Conservation (phyloP, 495 filamentous ascomycete species). For the Aspergillus cavernicola region DNA sequence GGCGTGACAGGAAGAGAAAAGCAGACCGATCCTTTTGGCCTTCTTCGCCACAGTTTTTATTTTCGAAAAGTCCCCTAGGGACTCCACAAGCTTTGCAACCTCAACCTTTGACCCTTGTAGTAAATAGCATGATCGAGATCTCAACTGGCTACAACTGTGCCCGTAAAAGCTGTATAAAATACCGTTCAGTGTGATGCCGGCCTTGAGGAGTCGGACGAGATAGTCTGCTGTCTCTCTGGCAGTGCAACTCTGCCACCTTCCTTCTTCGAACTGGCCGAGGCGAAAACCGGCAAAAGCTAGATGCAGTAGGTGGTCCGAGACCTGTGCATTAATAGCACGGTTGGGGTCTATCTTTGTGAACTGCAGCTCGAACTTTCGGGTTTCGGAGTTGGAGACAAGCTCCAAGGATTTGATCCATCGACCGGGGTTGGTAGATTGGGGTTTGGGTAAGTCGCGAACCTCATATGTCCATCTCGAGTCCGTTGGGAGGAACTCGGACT, state of each 20-base stretch:
- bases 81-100: not conserved
- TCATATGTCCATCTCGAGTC: not conserved
- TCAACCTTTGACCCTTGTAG: not conserved
- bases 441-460: not conserved
- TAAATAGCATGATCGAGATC: not conserved
- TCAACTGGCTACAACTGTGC: conserved; percentile 1
- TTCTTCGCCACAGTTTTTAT: conserved; percentile 1
- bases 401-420: not conserved
- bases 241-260: not conserved
- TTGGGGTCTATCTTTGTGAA: not conserved
- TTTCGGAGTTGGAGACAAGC: not conserved
- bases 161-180: conserved; percentile 2
- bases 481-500: not conserved
- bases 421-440: not conserved
- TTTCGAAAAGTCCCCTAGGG: not conserved
- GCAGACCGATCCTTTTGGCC: conserved; percentile 1
- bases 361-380: not conserved
- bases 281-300: not conserved
- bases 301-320: not conserved
- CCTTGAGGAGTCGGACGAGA: not conserved
- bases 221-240: not conserved
- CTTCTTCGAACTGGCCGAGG: not conserved
- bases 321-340: not conserved
- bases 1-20: conserved; percentile 1
- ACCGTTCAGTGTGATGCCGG: not conserved